Evolutionary conservation across 2,329 filamentous ascomycete genomes (phyloP).

Genomic region (Fusarium denticulatum): DNA sequence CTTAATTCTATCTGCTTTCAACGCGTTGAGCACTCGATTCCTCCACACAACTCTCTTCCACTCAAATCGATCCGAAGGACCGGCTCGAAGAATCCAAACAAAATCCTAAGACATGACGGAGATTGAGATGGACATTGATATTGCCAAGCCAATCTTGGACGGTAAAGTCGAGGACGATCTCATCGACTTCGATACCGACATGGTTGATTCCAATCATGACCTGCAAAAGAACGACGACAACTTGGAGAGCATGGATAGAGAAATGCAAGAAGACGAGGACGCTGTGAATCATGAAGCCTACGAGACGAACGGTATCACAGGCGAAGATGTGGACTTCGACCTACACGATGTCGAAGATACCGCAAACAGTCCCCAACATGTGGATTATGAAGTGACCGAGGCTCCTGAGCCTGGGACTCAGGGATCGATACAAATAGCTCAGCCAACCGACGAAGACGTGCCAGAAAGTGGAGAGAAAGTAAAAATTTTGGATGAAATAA

Average conservation of each 20-base stretch:
- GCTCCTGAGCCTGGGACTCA: conserved; percentile 10
- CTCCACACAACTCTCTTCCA: not conserved
- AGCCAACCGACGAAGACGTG: not conserved
- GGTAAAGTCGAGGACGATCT: conserved; percentile 47
- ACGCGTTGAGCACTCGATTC: not conserved
- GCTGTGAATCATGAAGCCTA: conserved; percentile 26
- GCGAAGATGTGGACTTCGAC: conserved; percentile 36
- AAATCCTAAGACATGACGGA: conserved; percentile 39
- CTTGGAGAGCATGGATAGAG: conserved; percentile 22
- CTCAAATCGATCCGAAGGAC: not conserved
- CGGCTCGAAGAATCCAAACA: not conserved
- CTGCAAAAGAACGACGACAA: conserved; percentile 4
- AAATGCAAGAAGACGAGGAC: conserved; percentile 34
- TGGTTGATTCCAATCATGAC: conserved; percentile 36
- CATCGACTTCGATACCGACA: conserved; percentile 53
- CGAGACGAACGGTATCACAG: conserved; percentile 33
- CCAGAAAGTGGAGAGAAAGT: conserved; percentile 4
- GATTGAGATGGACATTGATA: conserved; percentile 48
- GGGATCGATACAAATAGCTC: conserved; percentile 13
- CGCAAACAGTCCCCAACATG: conserved; percentile 7
- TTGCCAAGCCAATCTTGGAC: conserved; percentile 40
- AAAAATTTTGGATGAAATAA: conserved; percentile 9
- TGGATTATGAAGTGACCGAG: conserved; percentile 10
- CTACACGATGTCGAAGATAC: conserved; percentile 20
- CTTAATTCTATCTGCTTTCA: not conserved